Evolutionary conservation across 257 asterid species (phyloP).

Genomic region (Thymus mandschuricus): DNA sequence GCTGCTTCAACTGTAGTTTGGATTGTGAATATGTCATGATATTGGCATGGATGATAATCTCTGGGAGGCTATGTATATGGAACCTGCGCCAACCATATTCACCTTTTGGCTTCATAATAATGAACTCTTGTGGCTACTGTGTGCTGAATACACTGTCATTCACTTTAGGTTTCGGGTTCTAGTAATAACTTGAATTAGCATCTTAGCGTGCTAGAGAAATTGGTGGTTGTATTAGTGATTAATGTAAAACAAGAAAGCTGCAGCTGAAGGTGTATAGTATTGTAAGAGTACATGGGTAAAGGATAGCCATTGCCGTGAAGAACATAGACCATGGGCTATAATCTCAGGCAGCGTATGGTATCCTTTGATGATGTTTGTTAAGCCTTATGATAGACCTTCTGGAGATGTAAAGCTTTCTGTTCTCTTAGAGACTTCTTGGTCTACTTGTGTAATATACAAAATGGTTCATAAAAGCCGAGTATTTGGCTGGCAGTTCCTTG

Average conservation of each 20-base stretch:
- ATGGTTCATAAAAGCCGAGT: not conserved
- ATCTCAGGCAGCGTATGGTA: not conserved
- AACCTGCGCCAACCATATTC: not conserved
- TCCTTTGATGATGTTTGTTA: not conserved
- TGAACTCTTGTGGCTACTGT: not conserved
- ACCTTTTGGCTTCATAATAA: not conserved
- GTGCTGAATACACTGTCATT: not conserved
- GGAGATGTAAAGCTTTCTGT: not conserved
- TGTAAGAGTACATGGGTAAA: not conserved
- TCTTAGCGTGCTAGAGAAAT: not conserved
- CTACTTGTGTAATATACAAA: not conserved
- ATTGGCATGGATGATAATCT: not conserved
- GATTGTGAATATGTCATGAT: conserved; percentile 2
- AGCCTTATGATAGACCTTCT: not conserved
- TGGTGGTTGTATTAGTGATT: not conserved
- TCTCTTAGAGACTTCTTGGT: not conserved
- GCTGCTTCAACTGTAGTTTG: not conserved
- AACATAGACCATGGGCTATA: not conserved
- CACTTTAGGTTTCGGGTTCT: not conserved
- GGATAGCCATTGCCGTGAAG: not conserved
- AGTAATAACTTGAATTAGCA: not conserved
- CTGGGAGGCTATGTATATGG: not conserved
- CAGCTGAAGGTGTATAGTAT: not conserved
- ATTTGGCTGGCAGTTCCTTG: not conserved
- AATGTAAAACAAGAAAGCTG: not conserved